A percentile compares a stretch with the other conserved stretches of the same genome.
Evolutionary conservation across 768 basidiomycete species (phyloP).

Genomic region (Tulasnella calospora): DNA sequence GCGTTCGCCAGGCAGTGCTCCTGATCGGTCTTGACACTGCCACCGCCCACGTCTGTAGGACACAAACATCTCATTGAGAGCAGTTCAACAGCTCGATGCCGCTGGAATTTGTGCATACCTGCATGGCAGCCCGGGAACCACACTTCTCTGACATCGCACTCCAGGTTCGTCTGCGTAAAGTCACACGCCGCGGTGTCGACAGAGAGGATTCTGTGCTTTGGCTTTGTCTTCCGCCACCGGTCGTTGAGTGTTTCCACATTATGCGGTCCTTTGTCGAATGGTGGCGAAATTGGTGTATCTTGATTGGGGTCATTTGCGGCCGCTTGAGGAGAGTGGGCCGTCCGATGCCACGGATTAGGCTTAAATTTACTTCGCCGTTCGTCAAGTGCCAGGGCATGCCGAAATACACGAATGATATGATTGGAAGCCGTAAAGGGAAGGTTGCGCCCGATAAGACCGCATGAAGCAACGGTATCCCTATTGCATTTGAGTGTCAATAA

Average conservation of each 20-base stretch:
- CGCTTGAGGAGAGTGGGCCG: background rate
- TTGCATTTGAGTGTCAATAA: background rate
- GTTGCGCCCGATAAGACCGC: background rate
- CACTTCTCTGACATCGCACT: constrained; percentile 59
- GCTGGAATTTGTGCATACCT: background rate
- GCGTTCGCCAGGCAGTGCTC: constrained; percentile 12
- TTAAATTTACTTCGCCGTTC: constrained; percentile 10
- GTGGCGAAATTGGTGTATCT: background rate
- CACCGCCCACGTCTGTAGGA: constrained; percentile 27
- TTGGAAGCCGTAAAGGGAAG: constrained; percentile 20
- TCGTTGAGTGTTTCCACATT: background rate
- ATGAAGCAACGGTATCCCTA: constrained; percentile 11
- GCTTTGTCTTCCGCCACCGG: too few relatives aligned
- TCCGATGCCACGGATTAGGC: constrained; percentile 31
- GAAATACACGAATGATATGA: constrained; percentile 9
- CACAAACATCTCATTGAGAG: too few relatives aligned
- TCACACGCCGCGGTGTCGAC: background rate
- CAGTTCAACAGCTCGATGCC: too few relatives aligned
- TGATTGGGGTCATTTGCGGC: background rate
- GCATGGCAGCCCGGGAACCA: constrained; percentile 53
- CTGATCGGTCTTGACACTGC: constrained; percentile 9
- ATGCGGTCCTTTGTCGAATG: background rate
- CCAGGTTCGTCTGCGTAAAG: background rate
- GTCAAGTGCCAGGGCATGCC: constrained; percentile 22
- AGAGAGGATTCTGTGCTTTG: background rate